Evolutionary conservation across 768 basidiomycete genomes (phyloP).

Genomic region (Tricholoma terreum): DNA sequence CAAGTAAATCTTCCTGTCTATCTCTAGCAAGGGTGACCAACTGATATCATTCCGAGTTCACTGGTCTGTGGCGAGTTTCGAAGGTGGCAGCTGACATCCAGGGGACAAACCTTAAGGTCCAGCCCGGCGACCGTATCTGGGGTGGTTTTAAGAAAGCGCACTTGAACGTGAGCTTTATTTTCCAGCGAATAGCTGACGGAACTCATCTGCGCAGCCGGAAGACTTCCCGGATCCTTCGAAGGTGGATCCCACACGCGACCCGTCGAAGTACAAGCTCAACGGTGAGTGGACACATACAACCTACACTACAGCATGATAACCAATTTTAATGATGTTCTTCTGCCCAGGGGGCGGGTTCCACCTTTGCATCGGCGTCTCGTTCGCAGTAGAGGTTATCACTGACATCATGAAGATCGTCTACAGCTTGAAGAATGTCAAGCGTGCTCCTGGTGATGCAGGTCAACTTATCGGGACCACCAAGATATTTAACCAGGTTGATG

Average conservation of each 20-base stretch:
- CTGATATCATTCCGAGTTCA: no score
- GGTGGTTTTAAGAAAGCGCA: constrained; percentile 35
- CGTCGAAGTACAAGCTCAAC: no score
- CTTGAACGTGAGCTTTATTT: constrained; percentile 24
- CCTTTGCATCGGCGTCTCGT: constrained; percentile 30
- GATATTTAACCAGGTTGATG: constrained; percentile 24
- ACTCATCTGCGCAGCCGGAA: no score
- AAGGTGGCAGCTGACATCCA: no score
- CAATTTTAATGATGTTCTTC: no score
- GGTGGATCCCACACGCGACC: no score
- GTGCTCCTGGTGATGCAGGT: constrained; percentile 42
- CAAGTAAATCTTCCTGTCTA: no score
- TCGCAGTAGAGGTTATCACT: constrained; percentile 33
- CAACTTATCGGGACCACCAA: constrained; percentile 26
- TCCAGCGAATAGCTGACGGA: no score
- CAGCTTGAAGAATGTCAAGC: constrained; percentile 38
- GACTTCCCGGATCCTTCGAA: constrained; percentile 43
- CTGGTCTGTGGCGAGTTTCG: neutral
- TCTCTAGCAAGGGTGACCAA: no score
- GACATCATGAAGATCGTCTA: constrained; percentile 43
- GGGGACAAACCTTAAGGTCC: no score
- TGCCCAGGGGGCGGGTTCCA: constrained; percentile 40
- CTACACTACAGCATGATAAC: no score
- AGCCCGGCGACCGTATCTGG: constrained; percentile 28
- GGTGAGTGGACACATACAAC: no score